Conservation (phyloP, 768 basidiomycete genomes). For the Mycena floridula region DNA sequence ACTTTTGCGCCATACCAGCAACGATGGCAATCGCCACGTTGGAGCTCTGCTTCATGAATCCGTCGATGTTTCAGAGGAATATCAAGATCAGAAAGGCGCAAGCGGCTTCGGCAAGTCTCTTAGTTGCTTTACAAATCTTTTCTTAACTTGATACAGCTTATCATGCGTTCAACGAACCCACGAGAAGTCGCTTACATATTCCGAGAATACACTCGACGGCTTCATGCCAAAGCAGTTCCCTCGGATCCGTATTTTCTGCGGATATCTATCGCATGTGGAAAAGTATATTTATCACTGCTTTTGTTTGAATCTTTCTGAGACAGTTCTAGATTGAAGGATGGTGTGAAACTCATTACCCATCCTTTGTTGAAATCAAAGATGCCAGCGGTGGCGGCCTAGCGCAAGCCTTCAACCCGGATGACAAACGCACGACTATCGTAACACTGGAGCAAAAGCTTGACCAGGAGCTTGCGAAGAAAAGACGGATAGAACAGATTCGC, state of each 20-base stretch:
- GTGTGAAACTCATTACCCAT: slow-evolving; percentile 91
- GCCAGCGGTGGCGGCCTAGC: too few relatives aligned
- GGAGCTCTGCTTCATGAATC: slow-evolving; percentile 90
- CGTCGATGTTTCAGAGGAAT: slow-evolving; percentile 75
- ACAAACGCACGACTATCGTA: too few relatives aligned
- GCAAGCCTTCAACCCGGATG: too few relatives aligned
- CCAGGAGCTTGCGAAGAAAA: too few relatives aligned
- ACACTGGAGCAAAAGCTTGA: too few relatives aligned
- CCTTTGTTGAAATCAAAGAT: too few relatives aligned
- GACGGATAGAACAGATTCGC: too few relatives aligned
- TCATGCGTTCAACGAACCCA: slow-evolving; percentile 89
- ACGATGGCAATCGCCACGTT: slow-evolving; percentile 96
- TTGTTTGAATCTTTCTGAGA: not conserved
- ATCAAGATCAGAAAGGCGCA: slow-evolving; percentile 94
- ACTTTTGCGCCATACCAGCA: slow-evolving; percentile 92
- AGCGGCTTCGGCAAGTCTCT: slow-evolving; percentile 64
- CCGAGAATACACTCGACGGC: slow-evolving; percentile 71
- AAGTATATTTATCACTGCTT: slow-evolving; percentile 40
- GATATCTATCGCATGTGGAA: slow-evolving; percentile 78
- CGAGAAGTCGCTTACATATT: slow-evolving; percentile 88
- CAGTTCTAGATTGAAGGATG: slow-evolving; percentile 78
- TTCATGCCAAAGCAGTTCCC: slow-evolving; percentile 74
- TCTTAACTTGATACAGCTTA: slow-evolving; percentile 44
- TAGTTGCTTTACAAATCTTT: not conserved
- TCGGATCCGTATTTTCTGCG: slow-evolving; percentile 84